A percentile compares a stretch with the other conserved stretches of the same genome.
Evolutionary conservation across 805 yeast species (phyloP).

Genomic region (Monosporozyma solicola): DNA sequence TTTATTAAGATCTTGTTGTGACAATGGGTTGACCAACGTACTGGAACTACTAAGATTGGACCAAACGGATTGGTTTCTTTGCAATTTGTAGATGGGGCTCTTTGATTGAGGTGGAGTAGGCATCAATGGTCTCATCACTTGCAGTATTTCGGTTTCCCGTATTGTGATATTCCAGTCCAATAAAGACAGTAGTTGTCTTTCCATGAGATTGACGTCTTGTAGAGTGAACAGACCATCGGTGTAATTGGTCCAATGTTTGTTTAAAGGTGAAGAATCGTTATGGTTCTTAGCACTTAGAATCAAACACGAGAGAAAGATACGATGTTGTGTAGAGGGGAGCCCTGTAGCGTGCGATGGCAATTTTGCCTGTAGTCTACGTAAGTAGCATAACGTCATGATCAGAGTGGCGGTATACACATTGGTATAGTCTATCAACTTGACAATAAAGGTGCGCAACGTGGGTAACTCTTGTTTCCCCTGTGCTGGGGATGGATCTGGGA

Average conservation of each 20-base stretch:
- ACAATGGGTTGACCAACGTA: slow-evolving; percentile 9
- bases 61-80: slow-evolving; percentile 14
- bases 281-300: slow-evolving; percentile 64
- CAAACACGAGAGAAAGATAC: slow-evolving; percentile 67
- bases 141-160: slow-evolving; percentile 53
- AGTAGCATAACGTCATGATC: slow-evolving; percentile 59
- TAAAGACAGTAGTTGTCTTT: slow-evolving; percentile 57
- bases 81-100: slow-evolving; percentile 14
- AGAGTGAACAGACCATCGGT: slow-evolving; percentile 61
- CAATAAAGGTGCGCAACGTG: slow-evolving; percentile 61
- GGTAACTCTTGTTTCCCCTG: slow-evolving; percentile 30
- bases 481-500: slow-evolving; percentile 31
- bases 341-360: slow-evolving; percentile 67
- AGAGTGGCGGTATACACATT: slow-evolving; percentile 74
- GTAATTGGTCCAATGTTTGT: slow-evolving; percentile 68
- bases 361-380: slow-evolving; percentile 47
- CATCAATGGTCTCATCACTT: slow-evolving; percentile 60
- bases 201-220: slow-evolving; percentile 71
- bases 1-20: slow-evolving; percentile 8
- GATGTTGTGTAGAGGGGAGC: slow-evolving; percentile 65
- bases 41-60: slow-evolving; percentile 11
- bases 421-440: slow-evolving; percentile 58
- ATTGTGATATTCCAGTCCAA: slow-evolving; percentile 67
- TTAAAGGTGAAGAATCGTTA: slow-evolving; percentile 73
- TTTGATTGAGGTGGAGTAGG: slow-evolving; percentile 26